These are phyloP conservation scores for Euptelea pleiosperma DNA, from an alignment of 164 flowering plant genomes.

Conservation along the genomic window DNA sequence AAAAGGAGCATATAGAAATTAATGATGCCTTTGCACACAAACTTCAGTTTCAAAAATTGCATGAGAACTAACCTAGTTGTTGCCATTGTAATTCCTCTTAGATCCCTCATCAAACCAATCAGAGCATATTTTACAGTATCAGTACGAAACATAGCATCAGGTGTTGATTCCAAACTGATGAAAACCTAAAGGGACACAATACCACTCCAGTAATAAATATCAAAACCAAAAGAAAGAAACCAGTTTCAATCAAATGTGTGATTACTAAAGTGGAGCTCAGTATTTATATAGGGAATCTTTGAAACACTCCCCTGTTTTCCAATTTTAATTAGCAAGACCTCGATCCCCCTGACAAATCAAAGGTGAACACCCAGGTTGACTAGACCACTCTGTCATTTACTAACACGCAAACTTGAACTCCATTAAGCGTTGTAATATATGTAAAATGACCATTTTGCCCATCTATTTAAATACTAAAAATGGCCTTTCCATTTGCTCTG, in stretches of 20 bases:
- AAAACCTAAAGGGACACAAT: slow-evolving; percentile 53
- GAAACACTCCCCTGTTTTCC: no score
- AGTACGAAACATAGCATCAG: slow-evolving; percentile 80
- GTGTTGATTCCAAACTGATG: slow-evolving; percentile 75
- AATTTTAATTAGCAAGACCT: no score
- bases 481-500: no score
- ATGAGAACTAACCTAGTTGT: slow-evolving; percentile 63
- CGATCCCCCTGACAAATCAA: no score
- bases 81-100: slow-evolving; percentile 96
- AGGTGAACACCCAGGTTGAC: no score
- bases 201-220: neutral
- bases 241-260: neutral
- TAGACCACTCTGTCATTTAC: no score
- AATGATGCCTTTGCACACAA: neutral
- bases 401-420: no score
- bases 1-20: neutral
- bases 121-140: slow-evolving; percentile 86
- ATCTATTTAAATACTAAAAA: no score
- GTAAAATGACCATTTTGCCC: no score
- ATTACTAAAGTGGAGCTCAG: no score
- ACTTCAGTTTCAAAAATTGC: slow-evolving; percentile 3
- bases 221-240: neutral
- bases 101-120: slow-evolving; percentile 93
- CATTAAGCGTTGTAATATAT: no score
- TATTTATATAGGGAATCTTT: no score